Evolutionary conservation across 257 asterid genomes (phyloP), one percentile per base, ranked within the genome.

Genomic region (Solanum arcanum): DNA sequence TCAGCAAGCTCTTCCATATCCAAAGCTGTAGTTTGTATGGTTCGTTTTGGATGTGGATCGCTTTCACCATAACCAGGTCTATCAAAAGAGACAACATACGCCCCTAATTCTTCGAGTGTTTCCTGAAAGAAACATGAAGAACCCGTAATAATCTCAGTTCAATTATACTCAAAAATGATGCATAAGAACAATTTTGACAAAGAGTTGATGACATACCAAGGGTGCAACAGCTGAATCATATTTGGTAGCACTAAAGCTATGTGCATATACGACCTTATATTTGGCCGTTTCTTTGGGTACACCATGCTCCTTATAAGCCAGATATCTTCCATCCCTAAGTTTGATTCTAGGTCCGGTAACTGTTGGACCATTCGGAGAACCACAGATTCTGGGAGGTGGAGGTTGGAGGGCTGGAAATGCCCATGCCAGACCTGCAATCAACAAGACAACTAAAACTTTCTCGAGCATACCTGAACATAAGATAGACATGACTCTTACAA

Each of bases 51-150:
- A 88, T 95, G 92, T 12, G 97, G 98, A 90, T 95, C 98, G 47
- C 97, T 95, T 92, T 95, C 94, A 29, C 97, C 98, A 81, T 95
- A 95, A 75, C 98, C 97, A 4, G 97, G 95, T 85, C 97, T 92
- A 87, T 94, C 98, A 86, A 94, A 95, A 33, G 95, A 83, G 87
- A 95, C 96, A 0, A 95, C 80, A 87, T 95, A 91, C 27, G 93
- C 89, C 60, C 97, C 95, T 72, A 93, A 88, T 82, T 92, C 92
- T 82, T 94, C 92, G 5, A 92, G 92, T 85, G 90, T 74, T 83
- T 89, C 93, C 98, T 95, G 93, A 78, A 81, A 86, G 25, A 59
- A 83, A 78, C 29, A 70, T 41, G 31, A 1, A 10, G 4, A 87
- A 81, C 6, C 7, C 85, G 74, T 75, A 49, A 68, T 60, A 75